These are phyloP conservation scores for Cerrena zonata DNA, from an alignment of 1,284 basidiomycete species.

Conservation along the genomic window DNA sequence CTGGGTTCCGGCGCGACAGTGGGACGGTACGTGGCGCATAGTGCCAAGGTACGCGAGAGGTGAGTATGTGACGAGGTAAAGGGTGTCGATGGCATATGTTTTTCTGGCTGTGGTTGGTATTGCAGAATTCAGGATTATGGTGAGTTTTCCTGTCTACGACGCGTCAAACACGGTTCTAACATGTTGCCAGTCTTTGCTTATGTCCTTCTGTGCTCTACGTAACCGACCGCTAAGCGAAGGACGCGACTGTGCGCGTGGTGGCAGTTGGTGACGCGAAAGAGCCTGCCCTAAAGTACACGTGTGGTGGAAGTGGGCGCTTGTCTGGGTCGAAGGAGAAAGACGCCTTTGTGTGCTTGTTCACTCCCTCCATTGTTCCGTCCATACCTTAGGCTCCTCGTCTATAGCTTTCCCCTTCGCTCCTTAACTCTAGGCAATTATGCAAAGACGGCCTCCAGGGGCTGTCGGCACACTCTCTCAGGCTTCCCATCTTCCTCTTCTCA, in stretches of 20 bases:
- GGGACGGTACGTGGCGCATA: no score
- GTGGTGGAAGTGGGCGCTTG: conserved; percentile 21
- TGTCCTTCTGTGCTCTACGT: background rate
- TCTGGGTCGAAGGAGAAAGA: conserved; percentile 15
- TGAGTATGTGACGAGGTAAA: no score
- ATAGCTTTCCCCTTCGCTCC: conserved; percentile 24
- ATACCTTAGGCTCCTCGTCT: conserved; percentile 24
- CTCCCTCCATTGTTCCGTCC: conserved; percentile 24
- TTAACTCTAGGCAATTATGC: conserved; percentile 30
- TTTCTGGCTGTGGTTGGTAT: no score
- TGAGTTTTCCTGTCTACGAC: no score
- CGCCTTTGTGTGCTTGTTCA: conserved; percentile 17
- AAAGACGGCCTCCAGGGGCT: conserved; percentile 27
- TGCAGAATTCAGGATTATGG: no score
- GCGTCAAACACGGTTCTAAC: no score
- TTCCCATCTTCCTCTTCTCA: conserved; percentile 31
- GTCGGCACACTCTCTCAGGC: conserved; percentile 31
- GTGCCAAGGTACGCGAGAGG: no score
- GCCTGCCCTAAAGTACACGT: conserved; percentile 29
- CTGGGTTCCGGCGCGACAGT: no score
- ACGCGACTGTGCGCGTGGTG: conserved; percentile 4
- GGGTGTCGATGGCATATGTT: no score
- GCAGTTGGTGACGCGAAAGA: conserved; percentile 15
- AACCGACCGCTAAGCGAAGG: background rate
- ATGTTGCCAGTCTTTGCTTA: no score